Evolutionary conservation across 495 filamentous ascomycete species (phyloP).

Genomic region (Lophiostoma macrostomum): DNA sequence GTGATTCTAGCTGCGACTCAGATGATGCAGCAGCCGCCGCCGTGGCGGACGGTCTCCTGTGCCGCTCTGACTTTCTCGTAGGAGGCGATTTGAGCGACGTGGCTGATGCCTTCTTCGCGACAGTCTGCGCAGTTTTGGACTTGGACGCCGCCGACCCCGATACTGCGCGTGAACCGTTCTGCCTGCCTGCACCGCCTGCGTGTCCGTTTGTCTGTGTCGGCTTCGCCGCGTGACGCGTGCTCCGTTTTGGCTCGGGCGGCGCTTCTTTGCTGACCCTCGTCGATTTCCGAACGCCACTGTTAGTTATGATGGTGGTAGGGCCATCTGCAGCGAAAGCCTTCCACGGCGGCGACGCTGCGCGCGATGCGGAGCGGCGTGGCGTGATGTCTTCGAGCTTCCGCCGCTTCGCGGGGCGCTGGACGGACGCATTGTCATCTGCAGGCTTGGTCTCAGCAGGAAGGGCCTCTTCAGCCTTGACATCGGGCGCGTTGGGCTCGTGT

Average conservation of each 20-base stretch:
- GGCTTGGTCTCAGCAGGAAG: too few relatives aligned
- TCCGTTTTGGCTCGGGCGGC: slow-evolving; percentile 53
- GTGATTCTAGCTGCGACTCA: not conserved
- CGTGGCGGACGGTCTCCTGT: slow-evolving; percentile 13
- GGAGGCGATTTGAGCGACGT: slow-evolving; percentile 11
- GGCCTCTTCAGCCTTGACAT: slow-evolving; percentile 18
- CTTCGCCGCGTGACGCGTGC: slow-evolving; percentile 45
- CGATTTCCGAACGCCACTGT: slow-evolving; percentile 73
- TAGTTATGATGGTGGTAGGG: slow-evolving; percentile 71
- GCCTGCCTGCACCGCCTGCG: slow-evolving; percentile 3
- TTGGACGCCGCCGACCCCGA: slow-evolving; percentile 15
- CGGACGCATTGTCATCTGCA: slow-evolving; percentile 31
- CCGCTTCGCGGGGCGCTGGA: slow-evolving; percentile 65
- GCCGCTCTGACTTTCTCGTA: slow-evolving; percentile 25
- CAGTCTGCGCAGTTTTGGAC: not conserved
- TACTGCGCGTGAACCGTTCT: slow-evolving; percentile 13
- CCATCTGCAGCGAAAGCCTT: slow-evolving; percentile 84
- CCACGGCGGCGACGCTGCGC: slow-evolving; percentile 80
- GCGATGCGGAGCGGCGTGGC: slow-evolving; percentile 49
- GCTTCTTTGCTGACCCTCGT: slow-evolving; percentile 28
- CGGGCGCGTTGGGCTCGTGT: slow-evolving; percentile 1
- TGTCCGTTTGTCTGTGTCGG: slow-evolving; percentile 20
- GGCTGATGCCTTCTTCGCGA: slow-evolving; percentile 17
- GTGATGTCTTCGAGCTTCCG: slow-evolving; percentile 61
- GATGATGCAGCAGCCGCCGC: slow-evolving; percentile 6